A percentile compares a stretch with the other conserved stretches of the same genome.
phyloP scores from a whole-genome alignment of 2,329 filamentous ascomycete species.

The Penicillium sp. region DNA sequence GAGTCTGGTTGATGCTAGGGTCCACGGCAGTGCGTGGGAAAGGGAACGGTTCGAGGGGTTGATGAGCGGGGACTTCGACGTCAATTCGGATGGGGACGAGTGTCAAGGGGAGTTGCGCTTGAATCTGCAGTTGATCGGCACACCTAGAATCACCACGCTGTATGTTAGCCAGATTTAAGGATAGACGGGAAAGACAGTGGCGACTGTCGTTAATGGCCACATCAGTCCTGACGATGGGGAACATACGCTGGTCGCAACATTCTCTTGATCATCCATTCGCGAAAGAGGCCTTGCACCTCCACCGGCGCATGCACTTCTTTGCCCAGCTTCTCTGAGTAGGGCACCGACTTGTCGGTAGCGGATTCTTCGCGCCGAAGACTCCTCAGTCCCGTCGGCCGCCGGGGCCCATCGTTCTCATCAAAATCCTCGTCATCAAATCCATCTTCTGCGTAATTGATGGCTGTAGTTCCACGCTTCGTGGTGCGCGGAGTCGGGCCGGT shows the following conservation, averaged over 20 bases:
- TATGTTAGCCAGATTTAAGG: conserved; percentile 10
- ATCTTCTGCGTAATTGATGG: conserved; percentile 97
- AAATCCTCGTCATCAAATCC: conserved; percentile 76
- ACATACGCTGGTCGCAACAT: conserved; percentile 48
- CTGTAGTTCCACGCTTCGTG: conserved; percentile 95
- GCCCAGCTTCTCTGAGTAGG: conserved; percentile 69
- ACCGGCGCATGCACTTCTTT: conserved; percentile 79
- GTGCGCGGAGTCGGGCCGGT: conserved; percentile 70
- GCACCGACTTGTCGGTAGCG: conserved; percentile 61
- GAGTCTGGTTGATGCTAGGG: conserved; percentile 58
- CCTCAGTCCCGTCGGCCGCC: conserved; percentile 74
- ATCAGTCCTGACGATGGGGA: conserved; percentile 5
- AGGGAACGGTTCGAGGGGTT: conserved; percentile 49
- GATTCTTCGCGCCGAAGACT: conserved; percentile 77
- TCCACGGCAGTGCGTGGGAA: conserved; percentile 45
- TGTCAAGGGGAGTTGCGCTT: conserved; percentile 78
- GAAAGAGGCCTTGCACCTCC: conserved; percentile 84
- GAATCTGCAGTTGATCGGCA: conserved; percentile 62
- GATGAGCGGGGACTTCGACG: conserved; percentile 77
- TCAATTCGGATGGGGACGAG: conserved; percentile 96
- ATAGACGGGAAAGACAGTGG: conserved; percentile 11
- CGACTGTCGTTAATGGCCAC: not conserved
- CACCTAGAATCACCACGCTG: conserved; percentile 34
- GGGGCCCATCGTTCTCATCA: conserved; percentile 64
- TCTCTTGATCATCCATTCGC: conserved; percentile 89